phyloP scores from a whole-genome alignment of 805 yeast species.

The Lipomyces yamanashiensis region DNA sequence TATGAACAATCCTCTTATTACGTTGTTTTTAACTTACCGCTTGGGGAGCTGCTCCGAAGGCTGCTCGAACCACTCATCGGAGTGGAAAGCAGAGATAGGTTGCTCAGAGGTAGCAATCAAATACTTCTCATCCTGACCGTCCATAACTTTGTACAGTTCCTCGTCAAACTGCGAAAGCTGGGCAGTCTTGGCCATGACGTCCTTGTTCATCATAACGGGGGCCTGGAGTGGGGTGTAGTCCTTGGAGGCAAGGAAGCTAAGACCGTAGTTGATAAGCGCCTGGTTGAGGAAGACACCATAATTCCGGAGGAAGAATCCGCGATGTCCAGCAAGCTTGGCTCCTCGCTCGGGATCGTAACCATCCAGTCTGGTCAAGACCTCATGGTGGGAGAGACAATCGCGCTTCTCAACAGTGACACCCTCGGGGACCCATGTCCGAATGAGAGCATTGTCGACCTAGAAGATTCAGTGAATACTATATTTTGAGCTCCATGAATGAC shows the following conservation, averaged over 20 bases:
- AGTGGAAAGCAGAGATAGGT: conserved; percentile 97
- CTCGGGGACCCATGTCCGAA: conserved; percentile 86
- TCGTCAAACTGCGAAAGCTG: conserved; percentile 98
- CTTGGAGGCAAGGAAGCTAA: conserved; percentile 75
- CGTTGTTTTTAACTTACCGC: conserved; percentile 48
- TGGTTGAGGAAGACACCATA: conserved; percentile 97
- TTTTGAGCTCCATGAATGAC: neutral
- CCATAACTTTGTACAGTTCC: conserved; percentile 94
- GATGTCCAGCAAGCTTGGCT: conserved; percentile 95
- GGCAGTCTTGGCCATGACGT: conserved; percentile 98
- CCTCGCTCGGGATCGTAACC: conserved; percentile 99
- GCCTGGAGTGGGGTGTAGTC: conserved; percentile 93
- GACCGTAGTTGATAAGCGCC: conserved; percentile 96
- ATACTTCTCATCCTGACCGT: conserved; percentile 97
- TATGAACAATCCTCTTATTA: neutral
- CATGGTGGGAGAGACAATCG: conserved; percentile 90
- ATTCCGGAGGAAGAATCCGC: conserved; percentile 95
- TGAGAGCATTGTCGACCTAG: conserved; percentile 77
- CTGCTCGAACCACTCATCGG: conserved; percentile 97
- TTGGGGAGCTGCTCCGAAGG: conserved; percentile 96
- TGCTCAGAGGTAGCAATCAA: conserved; percentile 98
- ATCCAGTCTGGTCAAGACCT: conserved; percentile 87
- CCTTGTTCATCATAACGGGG: conserved; percentile 99
- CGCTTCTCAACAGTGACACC: conserved; percentile 74
- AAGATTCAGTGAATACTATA: neutral